Percentiles rank a stretch among this genome's conserved stretches.
Conservation (phyloP, 805 yeast genomes). For the Yarrowia sp. region DNA sequence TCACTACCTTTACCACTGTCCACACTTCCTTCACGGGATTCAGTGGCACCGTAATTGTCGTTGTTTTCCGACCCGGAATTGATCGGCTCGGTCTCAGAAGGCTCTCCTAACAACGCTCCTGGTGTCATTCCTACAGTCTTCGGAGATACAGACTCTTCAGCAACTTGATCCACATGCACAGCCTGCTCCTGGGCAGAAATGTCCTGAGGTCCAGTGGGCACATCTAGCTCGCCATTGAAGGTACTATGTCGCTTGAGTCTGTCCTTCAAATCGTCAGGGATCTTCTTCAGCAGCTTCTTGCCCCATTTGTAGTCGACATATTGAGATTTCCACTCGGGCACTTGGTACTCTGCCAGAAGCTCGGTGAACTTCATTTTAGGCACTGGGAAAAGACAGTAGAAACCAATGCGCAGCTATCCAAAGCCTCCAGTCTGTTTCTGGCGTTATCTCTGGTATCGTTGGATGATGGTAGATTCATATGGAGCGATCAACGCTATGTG, state of each 20-base stretch:
- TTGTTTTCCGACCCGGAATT: conserved; percentile 1
- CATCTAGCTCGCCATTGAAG: not conserved
- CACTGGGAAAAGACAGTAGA: not conserved
- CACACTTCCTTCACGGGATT: not conserved
- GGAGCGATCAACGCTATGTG: not conserved
- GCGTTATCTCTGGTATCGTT: not conserved
- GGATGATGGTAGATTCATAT: not conserved
- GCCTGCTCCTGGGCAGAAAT: conserved; percentile 11
- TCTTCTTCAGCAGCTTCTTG: conserved; percentile 17
- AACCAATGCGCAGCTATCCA: not conserved
- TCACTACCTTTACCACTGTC: not conserved
- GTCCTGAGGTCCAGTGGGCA: not conserved
- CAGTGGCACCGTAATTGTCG: not conserved
- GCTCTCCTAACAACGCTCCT: not conserved
- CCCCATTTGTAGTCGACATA: conserved; percentile 41
- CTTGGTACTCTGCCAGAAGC: conserved; percentile 29
- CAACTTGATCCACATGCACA: not conserved
- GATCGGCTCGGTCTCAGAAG: conserved; percentile 1
- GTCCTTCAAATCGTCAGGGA: conserved; percentile 16
- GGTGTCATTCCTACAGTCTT: conserved; percentile 4
- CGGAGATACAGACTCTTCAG: not conserved
- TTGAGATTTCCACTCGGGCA: conserved; percentile 47
- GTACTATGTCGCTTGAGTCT: not conserved
- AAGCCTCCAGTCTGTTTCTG: not conserved
- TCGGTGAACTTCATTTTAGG: conserved; percentile 17